Evolutionary conservation across 1,284 basidiomycete species (phyloP).

Genomic region (Somion occarium): DNA sequence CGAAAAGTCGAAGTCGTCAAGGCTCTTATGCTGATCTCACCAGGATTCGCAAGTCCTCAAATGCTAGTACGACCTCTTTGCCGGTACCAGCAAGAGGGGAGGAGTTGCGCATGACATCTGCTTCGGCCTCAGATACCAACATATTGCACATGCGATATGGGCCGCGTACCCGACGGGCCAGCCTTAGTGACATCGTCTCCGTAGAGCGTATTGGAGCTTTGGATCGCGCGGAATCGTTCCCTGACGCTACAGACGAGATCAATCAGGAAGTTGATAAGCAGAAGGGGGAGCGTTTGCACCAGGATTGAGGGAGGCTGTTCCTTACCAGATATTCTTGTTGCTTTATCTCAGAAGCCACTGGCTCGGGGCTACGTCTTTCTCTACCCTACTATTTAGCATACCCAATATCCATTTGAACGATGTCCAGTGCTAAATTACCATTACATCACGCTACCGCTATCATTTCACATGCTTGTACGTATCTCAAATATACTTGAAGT

Average conservation of each 20-base stretch:
- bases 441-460: too few relatives aligned
- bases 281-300: slow-evolving; percentile 13
- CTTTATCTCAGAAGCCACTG: too few relatives aligned
- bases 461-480: too few relatives aligned
- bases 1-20: slow-evolving; percentile 57
- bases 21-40: slow-evolving; percentile 79
- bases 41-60: slow-evolving; percentile 43
- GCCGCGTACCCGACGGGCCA: slow-evolving; percentile 52
- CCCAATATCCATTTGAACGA: too few relatives aligned
- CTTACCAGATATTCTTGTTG: too few relatives aligned
- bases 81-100: slow-evolving; percentile 10
- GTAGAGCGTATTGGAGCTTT: slow-evolving; percentile 59
- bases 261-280: slow-evolving; percentile 55
- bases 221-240: slow-evolving; percentile 45
- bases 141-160: slow-evolving; percentile 40
- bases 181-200: slow-evolving; percentile 57
- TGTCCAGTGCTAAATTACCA: too few relatives aligned
- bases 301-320: slow-evolving; percentile 19
- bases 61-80: slow-evolving; percentile 9
- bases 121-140: slow-evolving; percentile 28
- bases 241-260: slow-evolving; percentile 55
- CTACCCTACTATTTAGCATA: too few relatives aligned
- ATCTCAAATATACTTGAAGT: too few relatives aligned
- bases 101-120: slow-evolving; percentile 3
- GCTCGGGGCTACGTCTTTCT: too few relatives aligned